Evolutionary conservation across 345 rosid genomes (phyloP), one percentile per base, ranked within the genome.

Genomic region (Lepidium sativum): DNA sequence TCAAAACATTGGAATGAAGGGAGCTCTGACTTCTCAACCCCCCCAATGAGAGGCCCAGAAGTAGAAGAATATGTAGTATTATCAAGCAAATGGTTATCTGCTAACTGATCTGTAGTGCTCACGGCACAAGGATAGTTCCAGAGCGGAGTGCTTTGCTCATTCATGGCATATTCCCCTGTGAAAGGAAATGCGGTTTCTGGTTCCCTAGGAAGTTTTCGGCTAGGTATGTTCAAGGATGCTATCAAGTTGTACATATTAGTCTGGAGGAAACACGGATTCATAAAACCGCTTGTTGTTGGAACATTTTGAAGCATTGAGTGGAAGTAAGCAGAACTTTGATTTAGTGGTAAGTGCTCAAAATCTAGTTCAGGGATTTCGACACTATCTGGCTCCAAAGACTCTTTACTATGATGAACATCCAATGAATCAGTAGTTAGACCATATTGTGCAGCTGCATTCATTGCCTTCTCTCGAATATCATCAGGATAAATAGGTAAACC

Each of bases 1-100:
- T 81, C 80, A 35, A 75, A 57, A 80, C 66, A 68, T 85, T 83
- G 91, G 91, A 77, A 62, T 81, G 88, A 81, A 85, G 88, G 91
- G 86, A 81, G 86, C 83, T 85, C 91, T 82, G 67, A 71, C 79
- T 77, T 79, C 60, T 59, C 69, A 11, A 68, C 74, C 81, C 35
- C 82, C 23, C 40, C 31, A 45, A 18, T 4, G n/a, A 20, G 37
- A 71, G 82, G 79, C 66, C 45, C 81, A 18, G 81, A 76, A 82
- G 85, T 68, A 78, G 85, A 77, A 74, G 75, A 69, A 66, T 66
- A 73, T n/a, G n/a, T n/a, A n/a, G n/a, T n/a, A n/a, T n/a, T n/a
- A 70, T 75, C 78, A 79, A 72, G 49, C 64, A 78, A 66, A 67
- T 82, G 63, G 57, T 78, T 68, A 68, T 78, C 80, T 2, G 55